Percentiles rank a stretch among this genome's conserved stretches.
Evolutionary conservation across 148 eudicot species (phyloP).

Genomic region (Suaeda aralocaspica): DNA sequence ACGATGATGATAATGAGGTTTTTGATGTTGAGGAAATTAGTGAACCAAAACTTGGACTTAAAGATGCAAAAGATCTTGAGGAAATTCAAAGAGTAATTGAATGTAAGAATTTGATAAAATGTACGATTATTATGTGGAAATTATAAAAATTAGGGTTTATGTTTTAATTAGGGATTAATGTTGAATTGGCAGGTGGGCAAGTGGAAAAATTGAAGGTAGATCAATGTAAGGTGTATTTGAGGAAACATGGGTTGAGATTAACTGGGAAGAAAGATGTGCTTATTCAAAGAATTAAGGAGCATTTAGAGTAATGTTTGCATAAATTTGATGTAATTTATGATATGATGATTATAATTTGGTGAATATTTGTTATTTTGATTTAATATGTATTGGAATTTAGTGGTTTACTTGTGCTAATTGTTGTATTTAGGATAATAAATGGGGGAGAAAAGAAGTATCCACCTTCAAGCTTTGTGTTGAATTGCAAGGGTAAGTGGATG

Average conservation of each 20-base stretch:
- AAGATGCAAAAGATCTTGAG: slow-evolving; percentile 44
- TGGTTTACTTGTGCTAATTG: neutral
- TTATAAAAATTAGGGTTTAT: neutral
- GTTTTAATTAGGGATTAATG: neutral
- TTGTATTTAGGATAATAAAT: slow-evolving; percentile 37
- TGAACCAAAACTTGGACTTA: slow-evolving; percentile 25
- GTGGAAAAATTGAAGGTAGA: slow-evolving; percentile 73
- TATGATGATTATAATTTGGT: neutral
- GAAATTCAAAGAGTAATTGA: slow-evolving; percentile 43
- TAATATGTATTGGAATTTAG: neutral
- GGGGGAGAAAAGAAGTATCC: slow-evolving; percentile 70
- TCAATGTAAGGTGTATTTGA: slow-evolving; percentile 75
- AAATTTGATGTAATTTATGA: neutral
- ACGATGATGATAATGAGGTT: slow-evolving; percentile 2
- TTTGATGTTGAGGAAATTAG: slow-evolving; percentile 5
- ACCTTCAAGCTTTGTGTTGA: slow-evolving; percentile 59
- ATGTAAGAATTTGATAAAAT: slow-evolving; percentile 25
- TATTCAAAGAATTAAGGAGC: slow-evolving; percentile 67
- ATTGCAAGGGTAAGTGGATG: slow-evolving; percentile 62
- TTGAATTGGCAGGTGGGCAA: slow-evolving; percentile 44
- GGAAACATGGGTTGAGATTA: slow-evolving; percentile 68
- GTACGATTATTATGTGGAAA: no score
- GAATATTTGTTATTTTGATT: no score
- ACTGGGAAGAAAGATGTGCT: slow-evolving; percentile 62
- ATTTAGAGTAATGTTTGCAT: slow-evolving; percentile 41